Percentiles rank a stretch among this genome's conserved stretches.
phyloP scores from a whole-genome alignment of 163 green algal species.

The Volvox carteri region DNA sequence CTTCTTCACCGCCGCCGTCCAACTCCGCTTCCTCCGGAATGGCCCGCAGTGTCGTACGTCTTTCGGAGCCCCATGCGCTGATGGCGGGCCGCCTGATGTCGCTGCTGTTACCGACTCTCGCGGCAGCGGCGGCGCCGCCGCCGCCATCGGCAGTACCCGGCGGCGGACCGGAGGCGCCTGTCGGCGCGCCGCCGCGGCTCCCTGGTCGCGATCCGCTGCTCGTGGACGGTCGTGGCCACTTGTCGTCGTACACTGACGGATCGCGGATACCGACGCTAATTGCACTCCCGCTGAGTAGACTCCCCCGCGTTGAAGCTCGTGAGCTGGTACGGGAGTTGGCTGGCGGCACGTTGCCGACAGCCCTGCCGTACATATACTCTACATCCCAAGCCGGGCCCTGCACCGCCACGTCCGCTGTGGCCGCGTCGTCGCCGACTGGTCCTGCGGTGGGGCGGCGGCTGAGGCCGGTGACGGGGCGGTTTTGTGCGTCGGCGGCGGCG shows the following conservation, averaged over 20 bases:
- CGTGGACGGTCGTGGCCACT: constrained; percentile 5
- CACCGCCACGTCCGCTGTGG: background rate
- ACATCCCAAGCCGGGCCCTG: background rate
- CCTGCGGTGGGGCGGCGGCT: background rate
- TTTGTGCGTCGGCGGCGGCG: background rate
- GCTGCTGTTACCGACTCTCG: background rate
- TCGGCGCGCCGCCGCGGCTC: constrained; percentile 4
- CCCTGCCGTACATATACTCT: background rate
- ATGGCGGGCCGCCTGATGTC: background rate
- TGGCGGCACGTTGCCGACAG: background rate
- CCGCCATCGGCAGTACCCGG: background rate
- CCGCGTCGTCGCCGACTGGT: background rate
- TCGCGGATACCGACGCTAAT: background rate
- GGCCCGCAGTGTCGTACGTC: background rate
- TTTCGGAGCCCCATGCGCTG: background rate
- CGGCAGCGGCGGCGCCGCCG: background rate
- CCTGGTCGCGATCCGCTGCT: background rate
- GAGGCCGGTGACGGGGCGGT: background rate
- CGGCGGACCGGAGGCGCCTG: background rate
- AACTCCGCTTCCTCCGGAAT: constrained; percentile 49
- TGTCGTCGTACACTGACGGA: constrained; percentile 19
- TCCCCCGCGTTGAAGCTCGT: background rate
- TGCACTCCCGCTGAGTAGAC: background rate
- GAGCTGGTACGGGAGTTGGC: constrained; percentile 15
- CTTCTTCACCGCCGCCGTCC: background rate